Percentiles rank a stretch among this genome's conserved stretches.
Evolutionary conservation across 2,329 filamentous ascomycete species (phyloP).

Genomic region (Trichoderma afroharzianum): DNA sequence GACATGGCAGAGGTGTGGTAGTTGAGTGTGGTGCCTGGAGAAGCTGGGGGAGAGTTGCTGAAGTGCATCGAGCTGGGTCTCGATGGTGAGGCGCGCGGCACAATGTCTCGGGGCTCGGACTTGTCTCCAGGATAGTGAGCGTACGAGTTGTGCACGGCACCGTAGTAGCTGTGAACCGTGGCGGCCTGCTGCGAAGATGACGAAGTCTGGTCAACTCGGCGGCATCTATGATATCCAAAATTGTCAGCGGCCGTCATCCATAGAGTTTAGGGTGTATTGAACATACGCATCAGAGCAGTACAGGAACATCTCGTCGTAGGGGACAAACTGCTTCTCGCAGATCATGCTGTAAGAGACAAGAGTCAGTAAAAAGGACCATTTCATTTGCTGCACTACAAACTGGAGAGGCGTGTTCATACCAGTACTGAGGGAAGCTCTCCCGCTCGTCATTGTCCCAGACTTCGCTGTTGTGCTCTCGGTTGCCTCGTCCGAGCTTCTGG

Average conservation of each 20-base stretch:
- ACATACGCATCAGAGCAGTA: slow-evolving; percentile 64
- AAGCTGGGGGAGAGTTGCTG: slow-evolving; percentile 49
- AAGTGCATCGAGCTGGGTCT: slow-evolving; percentile 54
- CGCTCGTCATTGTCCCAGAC: slow-evolving; percentile 55
- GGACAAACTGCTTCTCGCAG: slow-evolving; percentile 63
- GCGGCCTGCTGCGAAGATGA: slow-evolving; percentile 24
- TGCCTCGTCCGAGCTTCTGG: slow-evolving; percentile 49
- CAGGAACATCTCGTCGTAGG: slow-evolving; percentile 53
- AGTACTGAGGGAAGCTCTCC: slow-evolving; percentile 63
- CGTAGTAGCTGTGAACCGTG: slow-evolving; percentile 32
- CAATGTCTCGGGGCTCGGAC: slow-evolving; percentile 57
- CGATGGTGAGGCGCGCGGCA: slow-evolving; percentile 61
- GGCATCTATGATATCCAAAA: slow-evolving; percentile 42
- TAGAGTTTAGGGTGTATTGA: not conserved
- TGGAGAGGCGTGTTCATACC: slow-evolving; percentile 42
- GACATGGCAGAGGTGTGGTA: slow-evolving; percentile 52
- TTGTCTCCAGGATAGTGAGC: slow-evolving; percentile 44
- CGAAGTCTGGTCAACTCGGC: slow-evolving; percentile 48
- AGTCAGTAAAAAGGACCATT: slow-evolving; percentile 25
- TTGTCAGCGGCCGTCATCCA: slow-evolving; percentile 21
- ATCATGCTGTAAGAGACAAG: slow-evolving; percentile 49
- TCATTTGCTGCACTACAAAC: not conserved
- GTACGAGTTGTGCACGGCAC: slow-evolving; percentile 30
- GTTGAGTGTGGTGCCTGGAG: slow-evolving; percentile 35
- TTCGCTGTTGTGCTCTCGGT: slow-evolving; percentile 47